Conservation (phyloP, 2,329 filamentous ascomycete species). For the Neofusicoccum cordaticola region DNA sequence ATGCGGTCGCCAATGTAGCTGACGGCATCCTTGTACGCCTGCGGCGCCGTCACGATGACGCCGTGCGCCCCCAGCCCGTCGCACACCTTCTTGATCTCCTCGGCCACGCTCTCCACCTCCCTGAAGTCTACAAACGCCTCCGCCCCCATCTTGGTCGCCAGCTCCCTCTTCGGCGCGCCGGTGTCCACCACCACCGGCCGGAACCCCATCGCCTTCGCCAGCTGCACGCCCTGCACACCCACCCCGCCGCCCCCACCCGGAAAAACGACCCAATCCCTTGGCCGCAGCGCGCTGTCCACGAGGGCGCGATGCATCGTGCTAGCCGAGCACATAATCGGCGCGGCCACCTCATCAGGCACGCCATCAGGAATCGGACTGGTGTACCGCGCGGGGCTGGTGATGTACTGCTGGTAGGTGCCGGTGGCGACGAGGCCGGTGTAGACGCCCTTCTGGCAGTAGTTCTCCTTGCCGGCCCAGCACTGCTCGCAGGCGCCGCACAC, state of each 20-base stretch:
- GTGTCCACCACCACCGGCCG: conserved; percentile 54
- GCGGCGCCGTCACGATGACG: conserved; percentile 40
- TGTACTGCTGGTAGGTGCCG: conserved; percentile 57
- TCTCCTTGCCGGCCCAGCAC: conserved; percentile 54
- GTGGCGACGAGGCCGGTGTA: conserved; percentile 45
- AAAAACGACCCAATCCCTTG: conserved; percentile 56
- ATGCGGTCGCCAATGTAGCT: conserved; percentile 46
- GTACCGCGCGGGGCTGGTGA: conserved; percentile 55
- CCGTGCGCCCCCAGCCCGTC: conserved; percentile 32
- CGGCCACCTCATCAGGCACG: conserved; percentile 31
- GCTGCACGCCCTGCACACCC: conserved; percentile 56
- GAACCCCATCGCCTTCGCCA: conserved; percentile 47
- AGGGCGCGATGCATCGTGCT: conserved; percentile 59
- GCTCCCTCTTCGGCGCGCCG: conserved; percentile 29
- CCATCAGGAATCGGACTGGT: conserved; percentile 33
- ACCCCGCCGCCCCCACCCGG: conserved; percentile 56
- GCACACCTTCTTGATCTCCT: conserved; percentile 33
- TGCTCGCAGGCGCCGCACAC: conserved; percentile 51
- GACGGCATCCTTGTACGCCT: conserved; percentile 43
- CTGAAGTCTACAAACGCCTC: conserved; percentile 25
- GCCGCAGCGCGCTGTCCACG: conserved; percentile 48
- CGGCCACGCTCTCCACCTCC: conserved; percentile 31
- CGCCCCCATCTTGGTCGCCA: conserved; percentile 1
- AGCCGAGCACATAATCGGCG: conserved; percentile 39
- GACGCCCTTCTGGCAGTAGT: conserved; percentile 49